A percentile compares a stretch with the other conserved stretches of the same genome.
Evolutionary conservation across 176 grass and related monocot species (phyloP).

Genomic region (Carex littledalei): DNA sequence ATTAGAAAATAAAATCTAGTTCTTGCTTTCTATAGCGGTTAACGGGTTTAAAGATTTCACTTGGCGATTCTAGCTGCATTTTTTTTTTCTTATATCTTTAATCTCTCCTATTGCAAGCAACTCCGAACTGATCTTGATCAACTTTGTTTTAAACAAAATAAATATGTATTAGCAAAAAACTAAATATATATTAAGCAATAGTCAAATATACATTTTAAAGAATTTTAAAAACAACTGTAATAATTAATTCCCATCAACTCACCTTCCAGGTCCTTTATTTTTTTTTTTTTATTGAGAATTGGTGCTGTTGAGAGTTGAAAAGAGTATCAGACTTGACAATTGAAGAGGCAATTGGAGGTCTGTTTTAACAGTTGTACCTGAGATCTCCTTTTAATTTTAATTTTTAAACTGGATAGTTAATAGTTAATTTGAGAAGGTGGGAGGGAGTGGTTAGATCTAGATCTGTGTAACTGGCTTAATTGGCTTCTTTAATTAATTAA

Average conservation of each 20-base stretch:
- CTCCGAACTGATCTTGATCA: too few species aligned
- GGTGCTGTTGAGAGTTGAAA: too few species aligned
- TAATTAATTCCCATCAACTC: too few species aligned
- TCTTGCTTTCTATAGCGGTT: too few species aligned
- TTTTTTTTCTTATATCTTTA: not conserved
- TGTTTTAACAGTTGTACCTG: not conserved
- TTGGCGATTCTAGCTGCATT: not conserved
- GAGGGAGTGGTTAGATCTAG: slow-evolving; percentile 13
- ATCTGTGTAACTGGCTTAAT: not conserved
- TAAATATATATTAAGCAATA: too few species aligned
- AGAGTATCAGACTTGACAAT: not conserved
- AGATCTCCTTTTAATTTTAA: not conserved
- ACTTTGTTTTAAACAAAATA: too few species aligned
- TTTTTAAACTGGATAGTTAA: not conserved
- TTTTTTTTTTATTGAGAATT: too few species aligned
- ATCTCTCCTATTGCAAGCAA: not conserved
- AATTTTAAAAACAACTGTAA: too few species aligned
- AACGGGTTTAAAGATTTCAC: not conserved
- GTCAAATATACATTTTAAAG: too few species aligned
- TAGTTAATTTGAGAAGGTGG: not conserved
- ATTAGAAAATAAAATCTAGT: too few species aligned
- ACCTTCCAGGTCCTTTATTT: too few species aligned
- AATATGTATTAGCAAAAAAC: too few species aligned
- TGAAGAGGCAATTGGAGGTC: not conserved
- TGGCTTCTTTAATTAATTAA: not conserved